phyloP scores from a whole-genome alignment of 139 green algal species.

The Picochlorum sp. region DNA sequence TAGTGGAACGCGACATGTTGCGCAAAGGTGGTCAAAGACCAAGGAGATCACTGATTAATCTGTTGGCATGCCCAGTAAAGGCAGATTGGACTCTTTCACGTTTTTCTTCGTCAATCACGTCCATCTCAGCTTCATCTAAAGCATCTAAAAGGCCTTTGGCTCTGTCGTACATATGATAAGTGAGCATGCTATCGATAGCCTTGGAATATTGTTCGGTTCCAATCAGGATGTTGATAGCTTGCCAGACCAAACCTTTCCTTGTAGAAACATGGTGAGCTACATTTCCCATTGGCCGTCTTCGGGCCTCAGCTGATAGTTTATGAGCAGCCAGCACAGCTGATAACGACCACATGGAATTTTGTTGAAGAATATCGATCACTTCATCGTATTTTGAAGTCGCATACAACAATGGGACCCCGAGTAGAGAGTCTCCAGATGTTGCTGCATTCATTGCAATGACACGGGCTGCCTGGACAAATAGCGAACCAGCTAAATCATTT shows the following conservation, averaged over 20 bases:
- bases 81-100: neutral
- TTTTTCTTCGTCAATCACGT: neutral
- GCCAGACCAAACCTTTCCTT: slow-evolving; percentile 31
- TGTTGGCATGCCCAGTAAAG: no score
- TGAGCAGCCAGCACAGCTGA: slow-evolving; percentile 46
- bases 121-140: neutral
- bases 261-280: slow-evolving; percentile 43
- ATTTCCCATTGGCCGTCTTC: slow-evolving; percentile 34
- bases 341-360: slow-evolving; percentile 58
- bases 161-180: neutral
- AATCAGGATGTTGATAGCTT: slow-evolving; percentile 21
- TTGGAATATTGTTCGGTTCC: slow-evolving; percentile 15
- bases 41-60: no score
- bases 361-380: slow-evolving; percentile 44
- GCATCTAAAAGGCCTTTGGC: neutral
- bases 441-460: slow-evolving; percentile 66
- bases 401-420: slow-evolving; percentile 66
- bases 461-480: slow-evolving; percentile 55
- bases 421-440: slow-evolving; percentile 58
- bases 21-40: no score
- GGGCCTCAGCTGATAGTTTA: slow-evolving; percentile 16
- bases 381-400: slow-evolving; percentile 45
- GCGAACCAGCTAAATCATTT: slow-evolving; percentile 7
- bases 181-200: neutral
- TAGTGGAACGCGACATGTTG: no score